phyloP scores from a whole-genome alignment of 768 basidiomycete genomes.

The Rhodosporidiobolus sp. region DNA sequence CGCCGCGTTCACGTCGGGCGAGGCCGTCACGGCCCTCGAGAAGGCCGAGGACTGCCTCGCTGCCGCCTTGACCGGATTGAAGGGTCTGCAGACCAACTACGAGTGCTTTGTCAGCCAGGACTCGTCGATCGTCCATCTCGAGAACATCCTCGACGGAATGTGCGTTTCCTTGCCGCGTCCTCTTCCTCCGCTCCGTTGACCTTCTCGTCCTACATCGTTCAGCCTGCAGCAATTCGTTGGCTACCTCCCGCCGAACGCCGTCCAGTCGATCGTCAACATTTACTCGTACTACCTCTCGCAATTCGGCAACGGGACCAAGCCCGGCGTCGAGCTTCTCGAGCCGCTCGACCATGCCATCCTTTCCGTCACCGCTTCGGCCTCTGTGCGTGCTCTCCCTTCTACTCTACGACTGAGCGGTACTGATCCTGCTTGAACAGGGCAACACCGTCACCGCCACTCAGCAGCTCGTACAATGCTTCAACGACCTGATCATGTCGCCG shows the following conservation, averaged over 20 bases:
- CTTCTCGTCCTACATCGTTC: not conserved
- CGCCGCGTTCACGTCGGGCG: conserved; percentile 14
- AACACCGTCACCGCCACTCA: conserved; percentile 17
- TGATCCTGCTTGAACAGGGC: not conserved
- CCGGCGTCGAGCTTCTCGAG: conserved; percentile 15
- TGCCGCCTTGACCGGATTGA: fast-evolving
- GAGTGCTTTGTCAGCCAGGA: conserved; percentile 10
- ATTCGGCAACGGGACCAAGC: not conserved
- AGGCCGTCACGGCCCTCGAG: conserved; percentile 17
- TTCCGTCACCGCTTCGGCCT: conserved; percentile 13
- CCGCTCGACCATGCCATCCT: conserved; percentile 14
- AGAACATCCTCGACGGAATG: conserved; percentile 26
- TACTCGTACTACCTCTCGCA: conserved; percentile 26
- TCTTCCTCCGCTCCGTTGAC: not conserved
- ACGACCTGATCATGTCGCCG: conserved; percentile 22
- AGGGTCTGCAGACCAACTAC: conserved; percentile 2
- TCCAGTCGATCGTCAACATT: conserved; percentile 27
- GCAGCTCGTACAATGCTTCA: conserved; percentile 28
- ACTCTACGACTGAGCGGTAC: not conserved
- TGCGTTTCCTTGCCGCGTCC: not conserved
- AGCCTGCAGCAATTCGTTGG: conserved; percentile 28
- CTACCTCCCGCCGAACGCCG: conserved; percentile 22
- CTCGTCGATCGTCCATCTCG: not conserved
- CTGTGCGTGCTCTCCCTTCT: not conserved
- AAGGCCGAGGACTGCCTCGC: conserved; percentile 7